phyloP scores from a whole-genome alignment of 2,329 filamentous ascomycete species.

The Chrysoporthe cubensis region DNA sequence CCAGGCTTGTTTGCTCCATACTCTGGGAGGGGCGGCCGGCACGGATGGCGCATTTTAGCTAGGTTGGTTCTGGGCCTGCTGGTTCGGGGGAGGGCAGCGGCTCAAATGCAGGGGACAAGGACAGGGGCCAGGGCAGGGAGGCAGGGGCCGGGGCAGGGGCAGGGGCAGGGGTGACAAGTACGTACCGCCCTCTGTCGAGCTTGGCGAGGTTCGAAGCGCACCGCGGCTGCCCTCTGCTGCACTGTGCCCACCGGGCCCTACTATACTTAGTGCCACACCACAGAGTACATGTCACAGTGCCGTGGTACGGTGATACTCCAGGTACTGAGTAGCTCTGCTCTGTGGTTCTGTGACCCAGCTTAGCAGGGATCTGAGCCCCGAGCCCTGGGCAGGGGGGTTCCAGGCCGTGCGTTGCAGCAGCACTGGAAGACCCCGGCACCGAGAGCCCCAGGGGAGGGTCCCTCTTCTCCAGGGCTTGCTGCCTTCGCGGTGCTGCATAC shows the following conservation, averaged over 20 bases:
- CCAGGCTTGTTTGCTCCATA: neutral
- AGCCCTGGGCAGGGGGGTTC: neutral
- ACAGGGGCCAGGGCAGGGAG: neutral
- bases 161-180: neutral
- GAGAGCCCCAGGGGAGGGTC: too few species aligned
- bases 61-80: neutral
- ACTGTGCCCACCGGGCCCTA: neutral
- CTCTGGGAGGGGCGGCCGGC: neutral
- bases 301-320: neutral
- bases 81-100: neutral
- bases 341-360: neutral
- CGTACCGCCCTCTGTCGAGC: neutral
- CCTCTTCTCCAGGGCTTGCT: neutral
- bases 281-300: neutral
- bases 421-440: neutral
- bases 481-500: neutral
- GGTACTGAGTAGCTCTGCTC: too few species aligned
- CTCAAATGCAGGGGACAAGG: conserved; percentile 6
- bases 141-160: neutral
- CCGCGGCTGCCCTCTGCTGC: neutral
- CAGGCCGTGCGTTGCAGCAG: neutral
- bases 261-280: too few species aligned
- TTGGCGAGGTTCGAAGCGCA: neutral
- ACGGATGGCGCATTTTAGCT: conserved; percentile 1
- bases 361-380: neutral